Evolutionary conservation across 495 filamentous ascomycete genomes (phyloP).

Genomic region (Talaromyces thailandensis): DNA sequence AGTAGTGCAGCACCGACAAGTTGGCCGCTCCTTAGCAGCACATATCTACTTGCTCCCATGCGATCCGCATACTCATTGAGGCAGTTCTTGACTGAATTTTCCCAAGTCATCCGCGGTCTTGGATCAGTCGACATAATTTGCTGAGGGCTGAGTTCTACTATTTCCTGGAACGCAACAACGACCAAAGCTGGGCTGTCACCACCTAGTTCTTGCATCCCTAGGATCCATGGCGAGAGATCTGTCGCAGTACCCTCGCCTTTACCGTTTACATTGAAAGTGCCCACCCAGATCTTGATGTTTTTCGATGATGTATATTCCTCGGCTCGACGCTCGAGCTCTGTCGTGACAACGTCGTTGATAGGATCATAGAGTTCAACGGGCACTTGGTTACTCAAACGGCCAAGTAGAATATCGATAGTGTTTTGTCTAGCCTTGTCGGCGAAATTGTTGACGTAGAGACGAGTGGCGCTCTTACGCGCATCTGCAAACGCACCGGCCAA

Average conservation of each 20-base stretch:
- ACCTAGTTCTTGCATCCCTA: conserved; percentile 43
- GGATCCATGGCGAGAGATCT: conserved; percentile 79
- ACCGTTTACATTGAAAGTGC: conserved; percentile 94
- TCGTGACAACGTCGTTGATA: conserved; percentile 77
- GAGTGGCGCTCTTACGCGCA: conserved; percentile 84
- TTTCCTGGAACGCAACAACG: conserved; percentile 92
- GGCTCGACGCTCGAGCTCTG: conserved; percentile 57
- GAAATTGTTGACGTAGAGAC: conserved; percentile 96
- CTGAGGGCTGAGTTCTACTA: conserved; percentile 90
- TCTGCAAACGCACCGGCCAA: conserved; percentile 90
- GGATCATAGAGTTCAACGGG: conserved; percentile 87
- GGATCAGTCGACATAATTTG: conserved; percentile 99
- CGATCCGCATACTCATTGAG: conserved; percentile 61
- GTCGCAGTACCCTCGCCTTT: conserved; percentile 62
- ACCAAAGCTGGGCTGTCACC: conserved; percentile 47
- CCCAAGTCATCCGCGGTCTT: conserved; percentile 74
- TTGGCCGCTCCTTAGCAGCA: conserved; percentile 83
- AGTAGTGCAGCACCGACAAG: conserved; percentile 89
- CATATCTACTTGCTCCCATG: conserved; percentile 64
- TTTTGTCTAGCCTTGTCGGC: conserved; percentile 86
- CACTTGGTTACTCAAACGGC: conserved; percentile 70
- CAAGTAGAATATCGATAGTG: conserved; percentile 87
- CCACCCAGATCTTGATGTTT: conserved; percentile 59
- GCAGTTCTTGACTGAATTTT: conserved; percentile 65
- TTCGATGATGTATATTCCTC: conserved; percentile 45